Percentiles rank a stretch among this genome's conserved stretches.
Conservation (phyloP, 2,329 filamentous ascomycete species). For the Fusarium nurragi region DNA sequence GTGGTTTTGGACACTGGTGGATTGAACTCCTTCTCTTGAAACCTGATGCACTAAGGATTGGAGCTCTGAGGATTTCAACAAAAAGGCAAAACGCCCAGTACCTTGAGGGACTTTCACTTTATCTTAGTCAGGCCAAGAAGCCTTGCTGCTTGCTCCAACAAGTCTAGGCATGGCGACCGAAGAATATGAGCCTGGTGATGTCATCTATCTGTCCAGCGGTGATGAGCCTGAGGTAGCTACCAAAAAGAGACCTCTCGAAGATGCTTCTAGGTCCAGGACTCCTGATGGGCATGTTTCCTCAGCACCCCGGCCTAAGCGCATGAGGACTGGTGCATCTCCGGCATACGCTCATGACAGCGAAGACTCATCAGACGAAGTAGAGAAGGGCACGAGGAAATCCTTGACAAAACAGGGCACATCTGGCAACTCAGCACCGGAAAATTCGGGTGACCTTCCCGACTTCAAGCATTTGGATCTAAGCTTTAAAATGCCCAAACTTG, state of each 20-base stretch:
- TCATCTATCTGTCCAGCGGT: slow-evolving; percentile 42
- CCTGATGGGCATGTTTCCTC: slow-evolving; percentile 8
- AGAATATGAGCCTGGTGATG: slow-evolving; percentile 36
- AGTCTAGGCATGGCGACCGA: slow-evolving; percentile 25
- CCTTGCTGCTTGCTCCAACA: neutral
- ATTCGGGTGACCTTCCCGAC: slow-evolving; percentile 30
- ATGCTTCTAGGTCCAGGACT: slow-evolving; percentile 26
- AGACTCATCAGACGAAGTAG: slow-evolving; percentile 23
- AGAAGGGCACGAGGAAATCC: slow-evolving; percentile 1
- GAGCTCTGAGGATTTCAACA: neutral
- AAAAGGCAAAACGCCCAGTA: neutral
- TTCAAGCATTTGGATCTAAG: slow-evolving; percentile 34
- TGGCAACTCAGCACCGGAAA: slow-evolving; percentile 13
- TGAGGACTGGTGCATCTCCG: slow-evolving; percentile 19
- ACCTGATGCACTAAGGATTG: slow-evolving; percentile 4
- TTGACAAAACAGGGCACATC: slow-evolving; percentile 12
- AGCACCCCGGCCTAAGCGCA: slow-evolving; percentile 36
- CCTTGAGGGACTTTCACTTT: neutral
- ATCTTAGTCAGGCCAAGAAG: neutral
- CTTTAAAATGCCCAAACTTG: slow-evolving; percentile 45
- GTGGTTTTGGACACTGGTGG: slow-evolving; percentile 4
- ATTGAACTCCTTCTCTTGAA: neutral
- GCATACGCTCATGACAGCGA: slow-evolving; percentile 35
- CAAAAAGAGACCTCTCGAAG: slow-evolving; percentile 46
- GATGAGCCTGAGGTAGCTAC: slow-evolving; percentile 29